A percentile compares a stretch with the other conserved stretches of the same genome.
Evolutionary conservation across 768 basidiomycete species (phyloP).

Genomic region (Podaxis rugospora): DNA sequence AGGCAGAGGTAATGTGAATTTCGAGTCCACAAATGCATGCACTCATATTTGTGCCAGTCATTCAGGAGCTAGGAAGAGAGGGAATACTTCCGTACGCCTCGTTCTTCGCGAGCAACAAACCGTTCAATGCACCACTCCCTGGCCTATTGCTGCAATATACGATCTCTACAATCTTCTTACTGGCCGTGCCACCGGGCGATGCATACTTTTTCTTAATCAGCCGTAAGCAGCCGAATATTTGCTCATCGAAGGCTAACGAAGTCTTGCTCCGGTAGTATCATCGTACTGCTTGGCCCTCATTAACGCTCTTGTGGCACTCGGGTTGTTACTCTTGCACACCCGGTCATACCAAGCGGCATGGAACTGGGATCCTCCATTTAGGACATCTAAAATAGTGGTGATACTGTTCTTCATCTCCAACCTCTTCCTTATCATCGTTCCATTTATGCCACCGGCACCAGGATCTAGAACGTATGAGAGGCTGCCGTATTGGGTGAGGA

Average conservation of each 20-base stretch:
- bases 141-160: conserved; percentile 62
- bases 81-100: conserved; percentile 62
- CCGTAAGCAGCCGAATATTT: conserved; percentile 25
- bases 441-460: conserved; percentile 55
- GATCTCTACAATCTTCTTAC: conserved; percentile 49
- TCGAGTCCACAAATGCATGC: background rate
- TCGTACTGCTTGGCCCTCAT: conserved; percentile 56
- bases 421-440: conserved; percentile 56
- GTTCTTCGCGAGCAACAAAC: conserved; percentile 68
- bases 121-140: conserved; percentile 61
- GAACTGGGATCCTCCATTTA: conserved; percentile 65
- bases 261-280: conserved; percentile 34
- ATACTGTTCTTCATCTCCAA: conserved; percentile 62
- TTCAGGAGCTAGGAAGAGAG: conserved; percentile 72
- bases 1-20: conserved; percentile 46
- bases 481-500: conserved; percentile 69
- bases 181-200: conserved; percentile 64
- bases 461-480: conserved; percentile 48
- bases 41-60: conserved; percentile 34
- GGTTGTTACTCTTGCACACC: conserved; percentile 59
- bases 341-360: conserved; percentile 30
- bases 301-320: conserved; percentile 56
- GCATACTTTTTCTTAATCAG: conserved; percentile 71
- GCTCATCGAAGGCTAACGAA: background rate
- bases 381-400: conserved; percentile 43